Percentiles rank a stretch among this genome's conserved stretches.
These are phyloP conservation scores for Coccomyxa sp. DNA, from an alignment of 139 green algal genomes.

Conservation along the genomic window DNA sequence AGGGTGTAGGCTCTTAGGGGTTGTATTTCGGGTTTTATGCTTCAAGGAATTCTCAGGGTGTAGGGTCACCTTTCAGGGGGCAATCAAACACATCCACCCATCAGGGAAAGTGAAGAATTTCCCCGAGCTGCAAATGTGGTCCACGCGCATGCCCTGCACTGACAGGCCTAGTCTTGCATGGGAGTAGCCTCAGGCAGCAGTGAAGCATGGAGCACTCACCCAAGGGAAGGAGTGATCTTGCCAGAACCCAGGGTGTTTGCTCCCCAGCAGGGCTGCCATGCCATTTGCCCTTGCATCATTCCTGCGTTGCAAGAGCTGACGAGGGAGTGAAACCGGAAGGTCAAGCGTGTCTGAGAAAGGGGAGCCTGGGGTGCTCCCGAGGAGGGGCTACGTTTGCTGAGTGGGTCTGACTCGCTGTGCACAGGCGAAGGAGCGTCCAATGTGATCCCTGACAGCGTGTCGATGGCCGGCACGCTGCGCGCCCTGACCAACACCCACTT, in stretches of 20 bases:
- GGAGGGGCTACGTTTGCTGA: not conserved
- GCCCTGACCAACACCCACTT: slow-evolving; percentile 14
- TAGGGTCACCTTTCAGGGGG: not conserved
- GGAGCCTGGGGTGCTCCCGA: not conserved
- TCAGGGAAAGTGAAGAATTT: not conserved
- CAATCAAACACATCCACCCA: not conserved
- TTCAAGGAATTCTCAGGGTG: too few relatives aligned
- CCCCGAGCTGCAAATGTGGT: too few relatives aligned
- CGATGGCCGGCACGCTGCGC: slow-evolving; percentile 25
- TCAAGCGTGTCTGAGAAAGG: not conserved
- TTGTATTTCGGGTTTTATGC: not conserved
- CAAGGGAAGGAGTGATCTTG: too few relatives aligned
- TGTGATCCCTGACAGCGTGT: slow-evolving; percentile 22
- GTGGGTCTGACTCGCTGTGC: too few relatives aligned
- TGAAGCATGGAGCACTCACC: too few relatives aligned
- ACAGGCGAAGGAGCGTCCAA: slow-evolving; percentile 17
- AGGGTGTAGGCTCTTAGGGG: not conserved
- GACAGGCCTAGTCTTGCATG: too few relatives aligned
- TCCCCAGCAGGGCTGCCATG: not conserved
- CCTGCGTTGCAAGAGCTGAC: not conserved
- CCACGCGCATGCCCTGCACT: too few relatives aligned
- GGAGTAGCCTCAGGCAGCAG: too few relatives aligned
- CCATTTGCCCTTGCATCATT: not conserved
- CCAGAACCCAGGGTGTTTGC: not conserved
- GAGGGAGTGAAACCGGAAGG: not conserved